phyloP scores from a whole-genome alignment of 1,139 yeast species.

The Protomyces gravidus region DNA sequence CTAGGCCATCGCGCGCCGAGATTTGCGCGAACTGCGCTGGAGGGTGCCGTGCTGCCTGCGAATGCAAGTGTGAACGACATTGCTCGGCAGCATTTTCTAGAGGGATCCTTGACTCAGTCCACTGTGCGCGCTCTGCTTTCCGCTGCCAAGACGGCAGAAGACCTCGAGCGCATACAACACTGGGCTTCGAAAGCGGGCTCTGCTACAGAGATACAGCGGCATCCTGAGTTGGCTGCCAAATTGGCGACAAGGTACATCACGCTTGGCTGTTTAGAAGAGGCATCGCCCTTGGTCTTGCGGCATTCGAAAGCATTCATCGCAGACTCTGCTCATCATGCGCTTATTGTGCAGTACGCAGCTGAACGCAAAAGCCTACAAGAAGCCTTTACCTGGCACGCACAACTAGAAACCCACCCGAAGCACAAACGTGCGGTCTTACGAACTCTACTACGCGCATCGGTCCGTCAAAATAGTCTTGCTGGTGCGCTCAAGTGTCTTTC shows the following conservation, averaged over 20 bases:
- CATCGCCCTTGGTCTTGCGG: conserved; percentile 2
- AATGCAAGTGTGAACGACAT: neutral
- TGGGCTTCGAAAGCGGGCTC: conserved; percentile 11
- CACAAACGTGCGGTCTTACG: neutral
- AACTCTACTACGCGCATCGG: conserved; percentile 16
- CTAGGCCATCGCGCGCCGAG: neutral
- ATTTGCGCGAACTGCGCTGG: neutral
- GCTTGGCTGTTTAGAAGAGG: conserved; percentile 8
- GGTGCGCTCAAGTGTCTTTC: conserved; percentile 2
- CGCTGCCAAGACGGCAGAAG: conserved; percentile 1
- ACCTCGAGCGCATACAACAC: neutral
- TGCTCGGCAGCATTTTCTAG: conserved; percentile 9
- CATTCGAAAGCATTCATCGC: conserved; percentile 9
- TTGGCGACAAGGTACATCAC: conserved; percentile 8
- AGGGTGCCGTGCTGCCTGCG: neutral
- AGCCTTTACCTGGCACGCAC: neutral
- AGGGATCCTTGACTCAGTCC: conserved; percentile 2
- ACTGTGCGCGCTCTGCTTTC: neutral
- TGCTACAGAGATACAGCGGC: neutral
- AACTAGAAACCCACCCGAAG: neutral
- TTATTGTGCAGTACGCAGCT: neutral
- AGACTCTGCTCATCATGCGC: neutral
- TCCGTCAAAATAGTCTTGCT: neutral
- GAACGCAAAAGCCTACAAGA: neutral
- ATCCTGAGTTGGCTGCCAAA: conserved; percentile 3